Base-by-base conservation (phyloP, 345 rosid species). In the Dovyalis caffra region DNA sequence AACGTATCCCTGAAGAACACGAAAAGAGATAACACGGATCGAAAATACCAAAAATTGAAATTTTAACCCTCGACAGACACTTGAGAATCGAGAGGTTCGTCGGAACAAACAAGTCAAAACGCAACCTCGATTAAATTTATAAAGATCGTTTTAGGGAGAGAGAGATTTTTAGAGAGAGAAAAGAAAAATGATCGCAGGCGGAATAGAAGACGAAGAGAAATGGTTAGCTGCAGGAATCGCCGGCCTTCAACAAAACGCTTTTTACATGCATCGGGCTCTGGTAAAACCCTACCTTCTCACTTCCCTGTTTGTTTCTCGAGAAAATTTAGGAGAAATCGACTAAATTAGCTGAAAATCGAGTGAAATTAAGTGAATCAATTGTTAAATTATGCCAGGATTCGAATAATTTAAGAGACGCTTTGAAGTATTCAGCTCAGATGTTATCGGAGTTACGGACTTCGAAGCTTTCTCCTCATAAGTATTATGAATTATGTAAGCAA, bases 381-480 rank as follows among this genome's bases (percentile, higher is more conserved):
- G 79, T 82, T 81, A 84, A 84, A 79, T 76, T 86, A 78, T 20
- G 0, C 72, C 82, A 95, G 99, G 99, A 95, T 68, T 84, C 99
- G 70, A 95, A 93, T 81, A 93, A 95, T 91, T 86, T 93, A 66
- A 86, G 94, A 83, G 99, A 95, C 78, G 98, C 98, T 60, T 88
- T 95, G 77, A 95, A 93, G 86, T 95, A 89, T 85, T 95, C 99
- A 64, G 95, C 99, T 79, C 99, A 93, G 91, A 95, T 95, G 99
- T 88, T 95, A 15, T 89, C 98, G 45, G 98, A 95, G 87, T 91
- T 95, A 14, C 93, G 99, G 72, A 95, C 99, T 77, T 93, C 98
- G 66, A 93, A 92, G 88, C 96, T 95, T 68, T 93, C 98, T 28
- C 99, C 99, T 34, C 98, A 91, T 32, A 95, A 95, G 81, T 95